A percentile compares a stretch with the other conserved stretches of the same genome.
These are phyloP conservation scores for Blastomyces silverae DNA, from an alignment of 2,329 filamentous ascomycete genomes.

Conservation along the genomic window DNA sequence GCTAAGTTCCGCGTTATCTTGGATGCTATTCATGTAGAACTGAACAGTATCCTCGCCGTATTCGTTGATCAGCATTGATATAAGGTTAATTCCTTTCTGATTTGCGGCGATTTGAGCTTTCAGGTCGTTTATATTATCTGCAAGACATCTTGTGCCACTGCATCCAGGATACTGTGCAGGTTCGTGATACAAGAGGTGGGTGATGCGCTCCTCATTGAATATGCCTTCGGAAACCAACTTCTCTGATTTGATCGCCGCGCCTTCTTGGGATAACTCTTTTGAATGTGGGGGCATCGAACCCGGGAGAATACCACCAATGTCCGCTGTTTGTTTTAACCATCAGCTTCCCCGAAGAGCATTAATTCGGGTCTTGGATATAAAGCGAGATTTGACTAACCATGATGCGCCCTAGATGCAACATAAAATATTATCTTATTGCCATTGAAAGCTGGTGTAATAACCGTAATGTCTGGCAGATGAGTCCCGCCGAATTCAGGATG, in stretches of 20 bases:
- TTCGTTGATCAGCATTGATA: slow-evolving; percentile 63
- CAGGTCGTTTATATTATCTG: slow-evolving; percentile 74
- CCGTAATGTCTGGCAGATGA: slow-evolving; percentile 75
- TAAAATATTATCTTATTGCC: slow-evolving; percentile 67
- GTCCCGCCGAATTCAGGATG: slow-evolving; percentile 80
- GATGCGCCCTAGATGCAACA: slow-evolving; percentile 65
- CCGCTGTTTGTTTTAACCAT: slow-evolving; percentile 41
- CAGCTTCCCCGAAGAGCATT: neutral
- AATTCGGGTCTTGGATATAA: neutral
- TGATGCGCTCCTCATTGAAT: slow-evolving; percentile 68
- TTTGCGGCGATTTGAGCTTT: slow-evolving; percentile 79
- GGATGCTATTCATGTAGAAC: slow-evolving; percentile 72
- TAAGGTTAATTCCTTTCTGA: slow-evolving; percentile 70
- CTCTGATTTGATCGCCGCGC: slow-evolving; percentile 57
- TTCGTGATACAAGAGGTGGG: slow-evolving; percentile 60
- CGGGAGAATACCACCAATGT: slow-evolving; percentile 70
- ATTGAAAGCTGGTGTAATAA: slow-evolving; percentile 65
- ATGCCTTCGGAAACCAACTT: slow-evolving; percentile 60
- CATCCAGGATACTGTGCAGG: slow-evolving; percentile 66
- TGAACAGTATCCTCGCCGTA: slow-evolving; percentile 66
- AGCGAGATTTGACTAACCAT: slow-evolving; percentile 53
- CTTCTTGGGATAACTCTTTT: slow-evolving; percentile 58
- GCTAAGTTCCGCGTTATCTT: slow-evolving; percentile 66
- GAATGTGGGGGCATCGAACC: slow-evolving; percentile 74
- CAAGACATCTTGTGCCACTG: slow-evolving; percentile 65